phyloP scores from a whole-genome alignment of 2,329 filamentous ascomycete species.

The Colletotrichum lindemuthianum region DNA sequence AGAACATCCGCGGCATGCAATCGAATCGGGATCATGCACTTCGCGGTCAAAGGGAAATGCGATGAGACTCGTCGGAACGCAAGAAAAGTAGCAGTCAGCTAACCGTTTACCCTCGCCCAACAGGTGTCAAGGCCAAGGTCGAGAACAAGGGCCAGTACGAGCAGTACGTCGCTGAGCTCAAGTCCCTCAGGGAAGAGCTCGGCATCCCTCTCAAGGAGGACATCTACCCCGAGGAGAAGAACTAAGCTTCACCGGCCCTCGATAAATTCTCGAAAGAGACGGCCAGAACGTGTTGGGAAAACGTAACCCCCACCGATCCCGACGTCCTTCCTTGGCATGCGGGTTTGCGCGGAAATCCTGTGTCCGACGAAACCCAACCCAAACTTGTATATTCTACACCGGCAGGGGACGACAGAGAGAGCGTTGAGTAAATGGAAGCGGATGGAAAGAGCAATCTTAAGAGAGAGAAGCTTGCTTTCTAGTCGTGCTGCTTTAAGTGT shows the following conservation, averaged over 20 bases:
- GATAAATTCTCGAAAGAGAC: background rate
- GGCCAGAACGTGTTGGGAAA: background rate
- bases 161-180: conserved; percentile 93
- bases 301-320: background rate
- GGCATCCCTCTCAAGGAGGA: conserved; percentile 92
- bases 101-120: conserved; percentile 13
- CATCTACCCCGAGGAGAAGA: conserved; percentile 78
- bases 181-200: conserved; percentile 91
- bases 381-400: conserved; percentile 52
- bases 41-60: background rate
- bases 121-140: conserved; percentile 98
- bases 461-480: conserved; percentile 24
- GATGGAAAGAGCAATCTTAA: conserved; percentile 13
- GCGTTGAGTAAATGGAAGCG: background rate
- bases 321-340: conserved; percentile 16
- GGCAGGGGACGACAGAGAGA: conserved; percentile 25
- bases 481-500: conserved; percentile 17
- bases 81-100: background rate
- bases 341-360: conserved; percentile 2
- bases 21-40: conserved; percentile 14
- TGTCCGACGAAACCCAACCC: conserved; percentile 15
- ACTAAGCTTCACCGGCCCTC: conserved; percentile 41
- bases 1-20: background rate
- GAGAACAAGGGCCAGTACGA: conserved; percentile 98
- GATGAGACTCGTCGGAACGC: background rate